A percentile compares a stretch with the other conserved stretches of the same genome.
Conservation (phyloP, 2,329 filamentous ascomycete genomes). For the Metarhizium album region DNA sequence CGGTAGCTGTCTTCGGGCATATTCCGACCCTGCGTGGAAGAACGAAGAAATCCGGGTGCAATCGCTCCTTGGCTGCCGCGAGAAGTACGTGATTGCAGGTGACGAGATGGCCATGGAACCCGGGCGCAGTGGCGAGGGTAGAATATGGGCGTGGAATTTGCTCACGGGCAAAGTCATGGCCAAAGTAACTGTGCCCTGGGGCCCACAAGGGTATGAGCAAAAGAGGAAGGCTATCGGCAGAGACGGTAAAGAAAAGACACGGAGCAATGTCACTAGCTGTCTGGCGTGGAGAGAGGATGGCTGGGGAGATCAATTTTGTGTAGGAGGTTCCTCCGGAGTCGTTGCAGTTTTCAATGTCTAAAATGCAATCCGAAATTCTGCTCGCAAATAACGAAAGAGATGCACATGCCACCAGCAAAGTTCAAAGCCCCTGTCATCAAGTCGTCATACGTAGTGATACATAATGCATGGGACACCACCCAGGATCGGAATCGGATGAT, state of each 20-base stretch:
- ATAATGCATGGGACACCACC: background rate
- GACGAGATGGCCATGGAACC: conserved; percentile 48
- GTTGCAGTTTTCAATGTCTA: conserved; percentile 49
- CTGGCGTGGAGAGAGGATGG: conserved; percentile 52
- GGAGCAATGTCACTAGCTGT: conserved; percentile 50
- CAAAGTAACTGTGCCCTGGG: conserved; percentile 49
- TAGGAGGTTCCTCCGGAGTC: conserved; percentile 52
- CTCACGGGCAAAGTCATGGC: conserved; percentile 59
- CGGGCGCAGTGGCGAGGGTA: conserved; percentile 37
- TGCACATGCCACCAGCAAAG: background rate
- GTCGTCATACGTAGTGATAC: conserved; percentile 3
- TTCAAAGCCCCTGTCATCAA: conserved; percentile 1
- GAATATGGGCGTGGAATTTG: conserved; percentile 74
- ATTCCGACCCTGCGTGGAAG: conserved; percentile 43
- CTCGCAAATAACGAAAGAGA: background rate
- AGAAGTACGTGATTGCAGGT: conserved; percentile 69
- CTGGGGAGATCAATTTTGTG: conserved; percentile 54
- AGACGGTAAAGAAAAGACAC: conserved; percentile 49
- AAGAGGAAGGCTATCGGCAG: conserved; percentile 44
- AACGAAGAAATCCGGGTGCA: conserved; percentile 68
- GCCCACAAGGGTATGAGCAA: conserved; percentile 34
- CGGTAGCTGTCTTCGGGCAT: conserved; percentile 64
- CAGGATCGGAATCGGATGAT: background rate
- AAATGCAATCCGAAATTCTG: background rate
- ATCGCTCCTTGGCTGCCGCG: conserved; percentile 62